Percentiles rank a stretch among this genome's conserved stretches.
phyloP scores from a whole-genome alignment of 148 eudicot species.

The Chenopodium formosanum region DNA sequence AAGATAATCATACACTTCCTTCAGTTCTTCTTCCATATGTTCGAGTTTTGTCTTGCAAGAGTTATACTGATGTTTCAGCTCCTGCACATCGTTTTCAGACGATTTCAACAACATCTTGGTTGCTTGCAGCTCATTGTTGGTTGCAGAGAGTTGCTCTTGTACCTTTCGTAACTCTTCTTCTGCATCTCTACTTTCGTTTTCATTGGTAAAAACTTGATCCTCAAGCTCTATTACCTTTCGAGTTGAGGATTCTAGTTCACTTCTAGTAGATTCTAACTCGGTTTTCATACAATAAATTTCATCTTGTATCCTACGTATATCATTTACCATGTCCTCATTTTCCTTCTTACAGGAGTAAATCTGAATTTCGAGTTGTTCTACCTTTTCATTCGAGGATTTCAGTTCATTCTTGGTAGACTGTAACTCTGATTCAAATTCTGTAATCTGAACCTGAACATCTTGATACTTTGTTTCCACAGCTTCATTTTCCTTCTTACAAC shows the following conservation, averaged over 20 bases:
- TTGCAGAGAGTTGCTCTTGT: conserved; percentile 5
- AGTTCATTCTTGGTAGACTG: not conserved
- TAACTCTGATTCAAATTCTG: conserved; percentile 2
- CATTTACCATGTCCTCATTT: not conserved
- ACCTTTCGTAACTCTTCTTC: conserved; percentile 8
- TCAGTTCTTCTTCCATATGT: not conserved
- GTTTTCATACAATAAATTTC: not conserved
- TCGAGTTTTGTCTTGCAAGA: conserved; percentile 2
- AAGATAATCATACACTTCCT: not conserved
- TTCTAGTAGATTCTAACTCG: conserved; percentile 12
- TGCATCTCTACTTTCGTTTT: not conserved
- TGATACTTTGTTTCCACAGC: not conserved
- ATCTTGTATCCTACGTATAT: not conserved
- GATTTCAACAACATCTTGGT: conserved; percentile 13
- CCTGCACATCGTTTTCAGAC: conserved; percentile 10
- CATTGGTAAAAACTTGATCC: not conserved
- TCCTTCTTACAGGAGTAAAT: not conserved
- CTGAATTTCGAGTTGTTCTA: not conserved
- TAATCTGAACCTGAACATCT: conserved; percentile 1
- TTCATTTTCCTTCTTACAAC: conserved; percentile 10
- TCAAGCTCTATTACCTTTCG: not conserved
- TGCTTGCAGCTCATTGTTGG: not conserved
- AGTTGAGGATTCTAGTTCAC: conserved; percentile 5
- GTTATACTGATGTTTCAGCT: not conserved
- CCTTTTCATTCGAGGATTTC: conserved; percentile 5